Evolutionary conservation across 176 grass and related monocot genomes (phyloP).

Genomic region (Aegilops bicornis): DNA sequence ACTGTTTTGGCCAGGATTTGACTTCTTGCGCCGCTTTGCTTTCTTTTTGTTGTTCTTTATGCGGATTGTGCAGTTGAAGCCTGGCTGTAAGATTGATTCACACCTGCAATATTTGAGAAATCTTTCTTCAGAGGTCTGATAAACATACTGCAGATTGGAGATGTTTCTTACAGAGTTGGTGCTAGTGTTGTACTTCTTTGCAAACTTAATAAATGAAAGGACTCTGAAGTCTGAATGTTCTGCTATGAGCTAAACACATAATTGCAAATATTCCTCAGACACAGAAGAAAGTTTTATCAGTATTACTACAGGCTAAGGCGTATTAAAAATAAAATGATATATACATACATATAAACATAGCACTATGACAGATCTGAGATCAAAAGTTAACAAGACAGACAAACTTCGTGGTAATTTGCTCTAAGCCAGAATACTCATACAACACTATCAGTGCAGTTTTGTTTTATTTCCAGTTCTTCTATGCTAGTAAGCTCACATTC

Average conservation of each 20-base stretch:
- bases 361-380: neutral
- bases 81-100: slow-evolving; percentile 71
- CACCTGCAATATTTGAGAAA: slow-evolving; percentile 58
- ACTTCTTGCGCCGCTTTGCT: slow-evolving; percentile 35
- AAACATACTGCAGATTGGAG: neutral
- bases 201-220: neutral
- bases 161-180: neutral
- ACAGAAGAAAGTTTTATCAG: neutral
- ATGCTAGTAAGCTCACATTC: neutral
- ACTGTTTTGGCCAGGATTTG: slow-evolving; percentile 50
- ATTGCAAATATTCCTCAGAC: neutral
- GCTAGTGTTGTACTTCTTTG: neutral
- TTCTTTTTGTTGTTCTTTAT: slow-evolving; percentile 55
- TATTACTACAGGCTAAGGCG: neutral
- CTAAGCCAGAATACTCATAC: neutral
- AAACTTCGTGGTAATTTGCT: neutral
- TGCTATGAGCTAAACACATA: neutral
- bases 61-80: slow-evolving; percentile 35
- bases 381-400: neutral
- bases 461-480: neutral
- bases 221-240: neutral
- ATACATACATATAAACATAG: neutral
- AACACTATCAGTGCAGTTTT: neutral
- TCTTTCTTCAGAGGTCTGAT: neutral
- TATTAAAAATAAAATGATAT: neutral